These are phyloP conservation scores for Nepenthes gracilis DNA, from an alignment of 148 eudicot genomes.

Conservation along the genomic window DNA sequence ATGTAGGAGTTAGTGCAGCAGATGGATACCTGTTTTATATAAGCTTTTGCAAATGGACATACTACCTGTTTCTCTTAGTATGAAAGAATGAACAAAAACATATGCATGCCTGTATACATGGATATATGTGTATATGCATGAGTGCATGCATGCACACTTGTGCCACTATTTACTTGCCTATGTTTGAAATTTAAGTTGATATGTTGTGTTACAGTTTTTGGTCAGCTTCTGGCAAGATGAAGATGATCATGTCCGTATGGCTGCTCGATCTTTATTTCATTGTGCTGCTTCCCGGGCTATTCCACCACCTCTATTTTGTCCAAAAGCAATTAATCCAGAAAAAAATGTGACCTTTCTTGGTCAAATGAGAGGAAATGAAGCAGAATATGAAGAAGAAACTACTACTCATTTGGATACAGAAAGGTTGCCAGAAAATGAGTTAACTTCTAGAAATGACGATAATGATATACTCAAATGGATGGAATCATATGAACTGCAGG, in stretches of 20 bases:
- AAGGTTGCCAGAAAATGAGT: constrained; percentile 13
- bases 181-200: not conserved
- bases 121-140: too few species aligned
- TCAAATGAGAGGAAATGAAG: constrained; percentile 17
- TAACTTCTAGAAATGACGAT: constrained; percentile 28
- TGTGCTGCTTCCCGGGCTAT: constrained; percentile 95
- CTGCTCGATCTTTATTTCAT: constrained; percentile 88
- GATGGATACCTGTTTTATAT: not conserved
- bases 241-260: constrained; percentile 90
- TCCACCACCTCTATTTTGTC: constrained; percentile 56
- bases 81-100: too few species aligned
- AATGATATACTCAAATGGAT: constrained; percentile 60
- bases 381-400: constrained; percentile 11
- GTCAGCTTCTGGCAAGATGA: constrained; percentile 97
- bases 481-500: constrained; percentile 82
- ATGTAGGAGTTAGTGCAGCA: not conserved
- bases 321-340: constrained; percentile 22
- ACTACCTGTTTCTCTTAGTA: too few species aligned
- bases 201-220: constrained; percentile 47
- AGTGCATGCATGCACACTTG: too few species aligned
- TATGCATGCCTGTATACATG: too few species aligned
- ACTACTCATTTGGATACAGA: constrained; percentile 16
- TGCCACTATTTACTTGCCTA: not conserved
- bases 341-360: constrained; percentile 9
- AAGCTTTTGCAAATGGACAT: too few species aligned